A percentile compares a stretch with the other conserved stretches of the same genome.
These are phyloP conservation scores for Neltuma alba DNA, from an alignment of 306 rosid genomes.

Conservation along the genomic window DNA sequence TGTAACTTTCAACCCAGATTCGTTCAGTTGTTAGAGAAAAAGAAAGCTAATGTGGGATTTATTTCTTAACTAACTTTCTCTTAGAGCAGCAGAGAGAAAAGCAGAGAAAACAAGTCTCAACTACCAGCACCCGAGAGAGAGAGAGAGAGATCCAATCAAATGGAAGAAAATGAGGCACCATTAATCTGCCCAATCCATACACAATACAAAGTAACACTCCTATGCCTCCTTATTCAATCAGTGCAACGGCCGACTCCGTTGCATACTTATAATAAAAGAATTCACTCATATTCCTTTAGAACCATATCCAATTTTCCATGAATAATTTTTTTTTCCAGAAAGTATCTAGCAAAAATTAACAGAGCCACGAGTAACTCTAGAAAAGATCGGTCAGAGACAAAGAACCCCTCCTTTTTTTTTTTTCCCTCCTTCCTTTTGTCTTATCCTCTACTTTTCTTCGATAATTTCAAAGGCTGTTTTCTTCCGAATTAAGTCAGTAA, in stretches of 20 bases:
- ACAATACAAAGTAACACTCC: neutral
- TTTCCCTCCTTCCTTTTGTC: too few relatives aligned
- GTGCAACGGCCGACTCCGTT: neutral
- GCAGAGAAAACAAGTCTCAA: neutral
- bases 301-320: neutral
- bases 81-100: neutral
- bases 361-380: neutral
- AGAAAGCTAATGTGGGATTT: neutral
- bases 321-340: neutral
- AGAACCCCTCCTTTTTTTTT: neutral
- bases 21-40: neutral
- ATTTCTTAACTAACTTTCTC: neutral
- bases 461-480: neutral
- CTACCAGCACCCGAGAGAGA: neutral
- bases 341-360: neutral
- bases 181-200: neutral
- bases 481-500: slow-evolving; percentile 13
- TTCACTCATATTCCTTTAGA: neutral
- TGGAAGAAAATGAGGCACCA: too few relatives aligned
- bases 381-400: neutral
- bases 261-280: neutral
- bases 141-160: too few relatives aligned
- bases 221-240: neutral
- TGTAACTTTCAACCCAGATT: neutral
- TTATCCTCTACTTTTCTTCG: neutral